Evolutionary conservation across 2,329 filamentous ascomycete genomes (phyloP).

Genomic region (Mycosphaerella arachidis): DNA sequence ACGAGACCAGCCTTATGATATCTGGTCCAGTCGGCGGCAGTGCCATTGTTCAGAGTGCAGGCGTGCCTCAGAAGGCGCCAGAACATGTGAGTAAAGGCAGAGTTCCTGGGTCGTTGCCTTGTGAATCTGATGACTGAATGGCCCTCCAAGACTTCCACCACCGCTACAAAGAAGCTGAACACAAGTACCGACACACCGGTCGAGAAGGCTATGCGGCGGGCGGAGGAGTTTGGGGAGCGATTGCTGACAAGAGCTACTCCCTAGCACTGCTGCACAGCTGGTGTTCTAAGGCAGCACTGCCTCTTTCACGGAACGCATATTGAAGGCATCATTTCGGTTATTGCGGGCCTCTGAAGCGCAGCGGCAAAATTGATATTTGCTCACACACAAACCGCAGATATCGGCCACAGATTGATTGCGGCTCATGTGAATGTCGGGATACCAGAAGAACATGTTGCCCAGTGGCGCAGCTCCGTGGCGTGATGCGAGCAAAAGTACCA

Average conservation of each 20-base stretch:
- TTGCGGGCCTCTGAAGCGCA: too few relatives aligned
- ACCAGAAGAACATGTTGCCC: not conserved
- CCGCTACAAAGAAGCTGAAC: not conserved
- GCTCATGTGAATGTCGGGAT: not conserved
- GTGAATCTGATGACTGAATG: not conserved
- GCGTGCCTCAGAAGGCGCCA: conserved; percentile 2
- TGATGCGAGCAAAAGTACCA: not conserved
- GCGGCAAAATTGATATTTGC: too few relatives aligned
- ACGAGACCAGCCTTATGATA: conserved; percentile 3
- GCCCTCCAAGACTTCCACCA: not conserved
- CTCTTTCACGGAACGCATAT: not conserved
- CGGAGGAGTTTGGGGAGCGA: not conserved
- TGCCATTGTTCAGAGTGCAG: not conserved
- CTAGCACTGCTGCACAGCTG: not conserved
- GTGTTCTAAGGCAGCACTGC: not conserved
- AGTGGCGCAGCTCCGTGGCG: not conserved
- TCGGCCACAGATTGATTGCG: too few relatives aligned
- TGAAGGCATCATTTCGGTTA: not conserved
- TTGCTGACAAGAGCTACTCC: not conserved
- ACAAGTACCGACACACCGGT: not conserved
- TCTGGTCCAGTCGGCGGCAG: conserved; percentile 4
- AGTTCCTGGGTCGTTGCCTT: not conserved
- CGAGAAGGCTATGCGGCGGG: not conserved
- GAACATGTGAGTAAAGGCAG: not conserved
- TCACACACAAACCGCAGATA: too few relatives aligned